Evolutionary conservation across 108 stramenopile genomes (phyloP).

Genomic region (Pseudonitzschia multistriata): DNA sequence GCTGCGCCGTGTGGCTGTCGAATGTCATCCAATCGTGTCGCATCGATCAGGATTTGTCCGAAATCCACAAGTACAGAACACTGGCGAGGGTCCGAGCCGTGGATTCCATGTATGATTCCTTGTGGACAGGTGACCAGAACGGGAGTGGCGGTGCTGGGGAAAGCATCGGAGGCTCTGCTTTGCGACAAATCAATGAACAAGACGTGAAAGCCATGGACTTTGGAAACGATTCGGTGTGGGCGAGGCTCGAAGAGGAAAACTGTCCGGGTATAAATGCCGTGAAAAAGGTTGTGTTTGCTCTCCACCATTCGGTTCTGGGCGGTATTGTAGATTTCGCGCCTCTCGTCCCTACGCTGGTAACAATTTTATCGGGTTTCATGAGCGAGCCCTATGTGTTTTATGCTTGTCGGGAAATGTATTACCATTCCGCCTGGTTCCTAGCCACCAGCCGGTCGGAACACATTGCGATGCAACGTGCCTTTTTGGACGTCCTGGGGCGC

Average conservation of each 20-base stretch:
- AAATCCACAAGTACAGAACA: conserved; percentile 68
- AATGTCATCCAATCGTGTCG: conserved; percentile 59
- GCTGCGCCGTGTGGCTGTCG: conserved; percentile 87
- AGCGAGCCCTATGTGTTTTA: conserved; percentile 74
- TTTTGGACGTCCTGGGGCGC: conserved; percentile 53
- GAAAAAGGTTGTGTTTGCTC: conserved; percentile 45
- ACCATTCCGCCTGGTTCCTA: conserved; percentile 54
- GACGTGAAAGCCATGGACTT: conserved; percentile 28
- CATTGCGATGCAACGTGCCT: conserved; percentile 60
- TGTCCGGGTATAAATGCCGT: conserved; percentile 32
- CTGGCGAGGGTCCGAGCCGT: conserved; percentile 42
- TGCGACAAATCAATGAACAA: background rate
- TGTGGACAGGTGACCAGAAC: conserved; percentile 5
- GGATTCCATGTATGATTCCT: conserved; percentile 42
- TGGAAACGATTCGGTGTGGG: conserved; percentile 25
- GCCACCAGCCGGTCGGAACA: conserved; percentile 58
- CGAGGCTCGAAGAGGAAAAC: conserved; percentile 10
- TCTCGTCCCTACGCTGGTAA: conserved; percentile 53
- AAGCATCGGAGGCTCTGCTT: background rate
- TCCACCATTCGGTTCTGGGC: conserved; percentile 53
- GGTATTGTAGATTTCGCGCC: conserved; percentile 61
- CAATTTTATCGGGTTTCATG: conserved; percentile 51
- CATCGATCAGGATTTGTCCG: conserved; percentile 46
- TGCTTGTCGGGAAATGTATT: conserved; percentile 72
- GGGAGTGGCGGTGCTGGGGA: background rate